These are phyloP conservation scores for Allium sativum DNA, from an alignment of 106 monocot genomes.

Conservation along the genomic window DNA sequence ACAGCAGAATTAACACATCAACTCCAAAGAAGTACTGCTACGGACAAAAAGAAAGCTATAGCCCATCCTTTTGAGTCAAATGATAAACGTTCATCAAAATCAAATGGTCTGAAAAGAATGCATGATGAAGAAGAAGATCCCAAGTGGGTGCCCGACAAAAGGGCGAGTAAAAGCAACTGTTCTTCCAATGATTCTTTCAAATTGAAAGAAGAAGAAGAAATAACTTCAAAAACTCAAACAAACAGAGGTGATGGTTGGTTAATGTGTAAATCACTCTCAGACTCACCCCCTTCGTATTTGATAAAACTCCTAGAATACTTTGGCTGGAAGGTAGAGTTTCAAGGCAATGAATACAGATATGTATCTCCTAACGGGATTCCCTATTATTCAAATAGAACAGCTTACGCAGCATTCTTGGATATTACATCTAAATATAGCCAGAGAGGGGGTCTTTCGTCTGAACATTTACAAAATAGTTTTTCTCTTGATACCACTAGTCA, in stretches of 20 bases:
- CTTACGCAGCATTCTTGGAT: slow-evolving; percentile 46
- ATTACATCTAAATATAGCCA: slow-evolving; percentile 33
- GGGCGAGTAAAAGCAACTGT: slow-evolving; percentile 10
- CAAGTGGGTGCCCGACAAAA: slow-evolving; percentile 33
- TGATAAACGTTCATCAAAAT: slow-evolving; percentile 11
- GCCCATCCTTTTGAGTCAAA: slow-evolving; percentile 9
- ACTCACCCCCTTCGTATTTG: slow-evolving; percentile 28
- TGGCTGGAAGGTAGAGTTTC: slow-evolving; percentile 40
- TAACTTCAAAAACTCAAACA: slow-evolving; percentile 6
- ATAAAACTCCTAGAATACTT: slow-evolving; percentile 33
- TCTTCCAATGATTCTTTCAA: slow-evolving; percentile 2
- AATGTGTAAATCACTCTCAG: slow-evolving; percentile 3
- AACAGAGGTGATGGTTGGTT: neutral
- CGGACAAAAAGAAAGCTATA: too few relatives aligned
- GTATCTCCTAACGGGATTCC: slow-evolving; percentile 33
- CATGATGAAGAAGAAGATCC: slow-evolving; percentile 23
- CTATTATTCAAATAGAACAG: slow-evolving; percentile 32
- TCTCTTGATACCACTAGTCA: slow-evolving; percentile 5
- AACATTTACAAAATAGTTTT: neutral
- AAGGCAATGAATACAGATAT: slow-evolving; percentile 20
- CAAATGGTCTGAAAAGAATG: neutral
- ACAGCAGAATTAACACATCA: slow-evolving; percentile 5
- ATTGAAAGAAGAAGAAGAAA: neutral
- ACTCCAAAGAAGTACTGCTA: neutral
- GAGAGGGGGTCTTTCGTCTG: slow-evolving; percentile 2